These are phyloP conservation scores for Ormosia emarginata DNA, from an alignment of 306 rosid species.

Conservation along the genomic window DNA sequence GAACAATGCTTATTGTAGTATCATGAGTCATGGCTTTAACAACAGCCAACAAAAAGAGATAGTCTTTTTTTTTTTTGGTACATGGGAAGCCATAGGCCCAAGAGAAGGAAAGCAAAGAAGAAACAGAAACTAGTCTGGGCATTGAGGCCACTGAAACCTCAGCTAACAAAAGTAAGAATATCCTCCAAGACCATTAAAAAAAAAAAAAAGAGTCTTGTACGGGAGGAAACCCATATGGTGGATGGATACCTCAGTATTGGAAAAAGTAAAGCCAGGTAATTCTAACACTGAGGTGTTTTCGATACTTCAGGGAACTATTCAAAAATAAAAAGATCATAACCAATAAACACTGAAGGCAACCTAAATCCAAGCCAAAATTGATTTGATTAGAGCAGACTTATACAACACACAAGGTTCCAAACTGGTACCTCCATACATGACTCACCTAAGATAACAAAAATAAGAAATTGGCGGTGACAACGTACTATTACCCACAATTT, in stretches of 20 bases:
- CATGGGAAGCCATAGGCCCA: too few relatives aligned
- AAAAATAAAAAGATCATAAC: background rate
- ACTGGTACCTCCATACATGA: background rate
- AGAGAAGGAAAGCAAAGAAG: too few relatives aligned
- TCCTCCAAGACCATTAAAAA: too few relatives aligned
- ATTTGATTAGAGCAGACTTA: background rate
- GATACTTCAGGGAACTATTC: background rate
- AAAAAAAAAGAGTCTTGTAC: background rate
- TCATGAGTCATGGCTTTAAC: background rate
- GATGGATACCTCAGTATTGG: background rate
- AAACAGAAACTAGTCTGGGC: background rate
- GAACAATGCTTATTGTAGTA: background rate
- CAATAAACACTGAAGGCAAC: background rate
- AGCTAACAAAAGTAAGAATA: too few relatives aligned
- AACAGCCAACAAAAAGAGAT: background rate
- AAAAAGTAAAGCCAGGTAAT: background rate
- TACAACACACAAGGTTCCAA: background rate
- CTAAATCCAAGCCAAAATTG: background rate
- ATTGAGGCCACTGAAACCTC: too few relatives aligned
- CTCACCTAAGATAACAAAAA: background rate
- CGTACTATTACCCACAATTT: slow-evolving; percentile 80
- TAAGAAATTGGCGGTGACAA: slow-evolving; percentile 12
- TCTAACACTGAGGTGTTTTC: background rate
- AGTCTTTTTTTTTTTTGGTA: too few relatives aligned
- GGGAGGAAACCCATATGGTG: background rate